Conservation (phyloP, 2,329 filamentous ascomycete species). For the Botryosphaeria dothidea region DNA sequence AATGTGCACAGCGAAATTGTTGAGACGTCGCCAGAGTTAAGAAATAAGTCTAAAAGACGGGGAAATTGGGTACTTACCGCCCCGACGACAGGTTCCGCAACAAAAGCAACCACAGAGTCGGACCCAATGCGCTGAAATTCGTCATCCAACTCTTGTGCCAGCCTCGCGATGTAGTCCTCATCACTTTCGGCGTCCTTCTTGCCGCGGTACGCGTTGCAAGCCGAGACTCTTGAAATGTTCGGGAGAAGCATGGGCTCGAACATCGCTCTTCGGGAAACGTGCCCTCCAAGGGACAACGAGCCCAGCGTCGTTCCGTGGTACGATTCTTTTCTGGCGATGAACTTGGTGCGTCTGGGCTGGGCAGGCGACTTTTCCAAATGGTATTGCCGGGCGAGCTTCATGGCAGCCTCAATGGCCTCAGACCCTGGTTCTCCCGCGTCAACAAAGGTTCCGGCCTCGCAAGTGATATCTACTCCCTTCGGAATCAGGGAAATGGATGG, state of each 20-base stretch:
- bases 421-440: conserved; percentile 58
- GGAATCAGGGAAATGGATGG: too few species aligned
- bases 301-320: conserved; percentile 74
- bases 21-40: too few species aligned
- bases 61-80: conserved; percentile 52
- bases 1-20: too few species aligned
- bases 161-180: conserved; percentile 59
- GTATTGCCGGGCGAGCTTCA: conserved; percentile 69
- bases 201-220: conserved; percentile 67
- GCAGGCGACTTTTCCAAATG: conserved; percentile 57
- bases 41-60: too few species aligned
- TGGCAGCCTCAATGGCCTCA: conserved; percentile 68
- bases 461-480: too few species aligned
- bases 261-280: conserved; percentile 59
- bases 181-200: conserved; percentile 55
- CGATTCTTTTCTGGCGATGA: conserved; percentile 65
- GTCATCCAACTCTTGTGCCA: conserved; percentile 65
- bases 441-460: too few species aligned
- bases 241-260: conserved; percentile 62
- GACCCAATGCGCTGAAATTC: conserved; percentile 67
- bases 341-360: conserved; percentile 57
- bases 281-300: conserved; percentile 64
- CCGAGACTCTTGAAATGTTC: conserved; percentile 62
- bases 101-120: conserved; percentile 68
- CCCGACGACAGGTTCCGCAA: conserved; percentile 72